These are phyloP conservation scores for Immersiella caudata DNA, from an alignment of 495 filamentous ascomycete genomes.

Conservation along the genomic window DNA sequence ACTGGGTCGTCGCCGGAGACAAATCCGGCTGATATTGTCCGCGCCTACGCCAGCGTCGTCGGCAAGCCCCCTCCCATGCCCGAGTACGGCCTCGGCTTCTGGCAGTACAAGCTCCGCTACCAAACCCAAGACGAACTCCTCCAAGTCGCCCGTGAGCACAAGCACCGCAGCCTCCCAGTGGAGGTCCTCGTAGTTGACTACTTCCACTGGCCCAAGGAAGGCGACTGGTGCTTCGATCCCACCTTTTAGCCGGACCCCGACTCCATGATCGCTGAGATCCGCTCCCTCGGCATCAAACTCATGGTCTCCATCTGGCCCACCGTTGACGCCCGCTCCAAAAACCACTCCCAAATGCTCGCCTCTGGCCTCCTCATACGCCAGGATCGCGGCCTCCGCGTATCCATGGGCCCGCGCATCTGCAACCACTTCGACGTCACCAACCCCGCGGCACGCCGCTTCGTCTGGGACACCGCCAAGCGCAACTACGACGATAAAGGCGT, in stretches of 20 bases:
- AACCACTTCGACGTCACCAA: constrained; percentile 62
- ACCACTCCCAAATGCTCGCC: constrained; percentile 59
- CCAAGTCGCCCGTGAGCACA: constrained; percentile 57
- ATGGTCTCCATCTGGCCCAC: constrained; percentile 65
- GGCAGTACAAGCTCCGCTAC: constrained; percentile 65
- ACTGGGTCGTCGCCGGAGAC: constrained; percentile 61
- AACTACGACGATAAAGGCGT: constrained; percentile 63
- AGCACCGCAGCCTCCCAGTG: constrained; percentile 51
- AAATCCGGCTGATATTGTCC: constrained; percentile 54
- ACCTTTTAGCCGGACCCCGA: constrained; percentile 58
- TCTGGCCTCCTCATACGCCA: constrained; percentile 55
- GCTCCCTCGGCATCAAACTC: constrained; percentile 54
- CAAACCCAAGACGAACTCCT: constrained; percentile 62
- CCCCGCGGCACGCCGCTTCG: constrained; percentile 50
- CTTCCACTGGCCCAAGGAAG: constrained; percentile 64
- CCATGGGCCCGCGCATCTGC: constrained; percentile 58
- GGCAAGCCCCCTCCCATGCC: constrained; percentile 64
- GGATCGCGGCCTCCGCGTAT: constrained; percentile 55
- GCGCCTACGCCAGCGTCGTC: constrained; percentile 54
- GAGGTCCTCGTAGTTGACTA: constrained; percentile 64
- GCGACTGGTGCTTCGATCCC: constrained; percentile 61
- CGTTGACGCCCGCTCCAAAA: constrained; percentile 54
- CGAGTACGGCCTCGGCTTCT: constrained; percentile 63
- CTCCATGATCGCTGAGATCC: constrained; percentile 59
- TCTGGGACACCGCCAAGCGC: constrained; percentile 58